Evolutionary conservation across 2,329 filamentous ascomycete genomes (phyloP), one percentile per base, ranked within the genome.

Genomic region (Talaromyces rugulosus): DNA sequence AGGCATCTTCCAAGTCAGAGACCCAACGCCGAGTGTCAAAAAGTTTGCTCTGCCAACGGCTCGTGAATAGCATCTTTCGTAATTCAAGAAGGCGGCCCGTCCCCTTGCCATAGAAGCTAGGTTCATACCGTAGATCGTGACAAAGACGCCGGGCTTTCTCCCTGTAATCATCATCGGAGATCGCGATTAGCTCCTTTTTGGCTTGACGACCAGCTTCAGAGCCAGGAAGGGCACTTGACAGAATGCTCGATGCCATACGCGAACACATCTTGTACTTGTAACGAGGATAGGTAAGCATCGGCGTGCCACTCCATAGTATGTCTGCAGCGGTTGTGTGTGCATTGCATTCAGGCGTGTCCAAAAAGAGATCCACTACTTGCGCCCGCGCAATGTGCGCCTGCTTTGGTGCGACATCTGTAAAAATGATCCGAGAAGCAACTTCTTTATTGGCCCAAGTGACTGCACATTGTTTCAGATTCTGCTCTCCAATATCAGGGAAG

Each of bases 231-330:
- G 95, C 95, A 16, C 95, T 95, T 66, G 87, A 90, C 33, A 99
- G 82, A 61, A 99, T 98, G 11, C 92, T 96, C 6, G 95, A 93
- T 6, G 94, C 95, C 90, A 99, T 99, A 59, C 95, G 90, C 51
- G 92, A 96, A 76, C 95, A 99, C 95, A 99, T 99, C 77, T 99
- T 99, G 78, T 97, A 97, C 57, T 90, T 86, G 75, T 98, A 97
- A 40, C 95, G 86, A 11, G 95, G 93, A 33, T 95, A 82, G 0
- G 95, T 99, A 31, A 99, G 82, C 27, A 99, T 80, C 5, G 95
- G 95, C 0, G 95, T 98, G 68, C 93, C 96, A 58, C 91, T 96
- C 95, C 95, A 99, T 6, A 99, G 82, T 1, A 98, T 89, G 71
- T 99, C 95, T 12, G 95, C 96, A 1, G 95, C 95, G 1, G 95